Evolutionary conservation across 2,329 filamentous ascomycete species (phyloP).

Genomic region (Trichoderma koningiopsis): DNA sequence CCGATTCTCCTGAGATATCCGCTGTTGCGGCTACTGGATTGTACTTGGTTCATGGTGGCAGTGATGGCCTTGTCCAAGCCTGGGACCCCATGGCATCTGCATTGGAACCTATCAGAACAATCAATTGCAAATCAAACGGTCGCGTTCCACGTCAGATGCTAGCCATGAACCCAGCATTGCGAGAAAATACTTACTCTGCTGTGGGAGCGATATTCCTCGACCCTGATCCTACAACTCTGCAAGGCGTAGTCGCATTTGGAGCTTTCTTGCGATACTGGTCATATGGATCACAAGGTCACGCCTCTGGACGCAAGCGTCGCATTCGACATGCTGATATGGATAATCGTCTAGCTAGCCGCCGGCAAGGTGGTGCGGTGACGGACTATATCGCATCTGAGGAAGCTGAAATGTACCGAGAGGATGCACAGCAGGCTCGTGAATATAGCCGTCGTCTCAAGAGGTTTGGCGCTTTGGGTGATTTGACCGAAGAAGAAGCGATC

Average conservation of each 20-base stretch:
- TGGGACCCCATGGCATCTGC: constrained; percentile 94
- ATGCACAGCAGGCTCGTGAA: constrained; percentile 66
- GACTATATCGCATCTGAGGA: constrained; percentile 87
- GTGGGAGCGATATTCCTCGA: constrained; percentile 85
- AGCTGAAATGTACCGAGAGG: constrained; percentile 75
- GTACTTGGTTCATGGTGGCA: constrained; percentile 90
- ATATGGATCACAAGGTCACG: constrained; percentile 81
- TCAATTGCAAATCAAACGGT: constrained; percentile 82
- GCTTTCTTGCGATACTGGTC: constrained; percentile 90
- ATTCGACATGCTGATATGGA: constrained; percentile 64
- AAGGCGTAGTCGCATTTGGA: constrained; percentile 85
- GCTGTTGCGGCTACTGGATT: constrained; percentile 81
- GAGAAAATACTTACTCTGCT: constrained; percentile 75
- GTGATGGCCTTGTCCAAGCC: constrained; percentile 90
- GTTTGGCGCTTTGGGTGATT: constrained; percentile 69
- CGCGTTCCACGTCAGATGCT: constrained; percentile 74
- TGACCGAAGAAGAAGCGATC: constrained; percentile 67
- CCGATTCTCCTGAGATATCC: constrained; percentile 85
- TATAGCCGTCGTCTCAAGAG: constrained; percentile 71
- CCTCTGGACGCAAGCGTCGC: constrained; percentile 76
- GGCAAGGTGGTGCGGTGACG: constrained; percentile 68
- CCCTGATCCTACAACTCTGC: constrained; percentile 80
- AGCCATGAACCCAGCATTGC: constrained; percentile 57
- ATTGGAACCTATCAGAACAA: constrained; percentile 74
- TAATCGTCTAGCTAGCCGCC: constrained; percentile 52